A percentile compares a stretch with the other conserved stretches of the same genome.
phyloP scores from a whole-genome alignment of 192 early-diverging fungal species.

The Chytriomyces hyalinus region DNA sequence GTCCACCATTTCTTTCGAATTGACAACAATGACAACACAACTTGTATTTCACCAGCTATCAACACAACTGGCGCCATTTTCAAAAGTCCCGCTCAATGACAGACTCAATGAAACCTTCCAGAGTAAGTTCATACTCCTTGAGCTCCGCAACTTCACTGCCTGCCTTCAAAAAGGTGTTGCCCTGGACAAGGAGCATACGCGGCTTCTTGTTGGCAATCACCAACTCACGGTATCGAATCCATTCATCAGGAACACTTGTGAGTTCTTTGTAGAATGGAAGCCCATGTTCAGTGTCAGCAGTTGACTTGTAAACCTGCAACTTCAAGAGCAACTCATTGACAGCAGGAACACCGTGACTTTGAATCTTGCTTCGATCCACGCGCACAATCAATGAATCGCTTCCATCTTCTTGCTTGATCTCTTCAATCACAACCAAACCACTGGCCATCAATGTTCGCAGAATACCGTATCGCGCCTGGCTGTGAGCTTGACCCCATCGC shows the following conservation, averaged over 20 bases:
- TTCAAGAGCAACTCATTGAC: slow-evolving; percentile 60
- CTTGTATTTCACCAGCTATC: too few relatives aligned
- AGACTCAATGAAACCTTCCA: slow-evolving; percentile 63
- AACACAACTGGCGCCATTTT: neutral
- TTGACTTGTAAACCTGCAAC: slow-evolving; percentile 66
- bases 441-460: slow-evolving; percentile 54
- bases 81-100: slow-evolving; percentile 55
- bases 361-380: slow-evolving; percentile 60
- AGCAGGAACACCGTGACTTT: slow-evolving; percentile 53
- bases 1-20: slow-evolving; percentile 8
- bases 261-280: slow-evolving; percentile 50
- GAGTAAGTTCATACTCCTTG: slow-evolving; percentile 59
- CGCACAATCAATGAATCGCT: slow-evolving; percentile 41
- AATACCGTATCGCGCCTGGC: slow-evolving; percentile 66
- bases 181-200: slow-evolving; percentile 60
- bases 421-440: slow-evolving; percentile 47
- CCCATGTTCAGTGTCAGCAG: slow-evolving; percentile 57
- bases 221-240: slow-evolving; percentile 54
- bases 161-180: slow-evolving; percentile 31
- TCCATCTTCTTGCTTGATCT: slow-evolving; percentile 34
- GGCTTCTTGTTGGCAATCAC: slow-evolving; percentile 61
- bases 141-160: slow-evolving; percentile 48
- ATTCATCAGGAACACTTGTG: slow-evolving; percentile 59
- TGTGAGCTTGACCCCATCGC: slow-evolving; percentile 61
- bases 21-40: slow-evolving; percentile 9